These are phyloP conservation scores for Detonula confervacea DNA, from an alignment of 352 stramenopile species.

Conservation along the genomic window DNA sequence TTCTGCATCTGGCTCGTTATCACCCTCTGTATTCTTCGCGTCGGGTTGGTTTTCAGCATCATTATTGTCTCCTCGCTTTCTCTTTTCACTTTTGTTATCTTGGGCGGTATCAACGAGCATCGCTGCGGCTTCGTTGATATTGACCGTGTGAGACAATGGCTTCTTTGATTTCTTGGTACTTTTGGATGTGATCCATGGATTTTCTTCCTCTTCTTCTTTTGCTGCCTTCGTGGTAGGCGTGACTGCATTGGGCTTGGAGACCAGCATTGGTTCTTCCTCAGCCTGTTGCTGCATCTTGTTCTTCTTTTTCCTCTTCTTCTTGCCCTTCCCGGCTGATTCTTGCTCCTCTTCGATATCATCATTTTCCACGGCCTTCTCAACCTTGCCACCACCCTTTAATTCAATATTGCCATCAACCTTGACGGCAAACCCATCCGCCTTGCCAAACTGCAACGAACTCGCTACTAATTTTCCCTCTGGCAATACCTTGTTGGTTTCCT, in stretches of 20 bases:
- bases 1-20: slow-evolving; percentile 28
- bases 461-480: slow-evolving; percentile 77
- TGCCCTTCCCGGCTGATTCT: slow-evolving; percentile 19
- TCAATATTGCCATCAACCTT: slow-evolving; percentile 69
- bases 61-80: slow-evolving; percentile 31
- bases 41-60: slow-evolving; percentile 4
- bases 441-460: slow-evolving; percentile 74
- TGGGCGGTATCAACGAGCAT: slow-evolving; percentile 48
- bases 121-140: slow-evolving; percentile 54
- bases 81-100: slow-evolving; percentile 61
- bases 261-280: background rate
- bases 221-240: no score
- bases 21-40: no score
- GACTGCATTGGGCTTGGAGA: background rate
- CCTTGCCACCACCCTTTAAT: background rate
- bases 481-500: slow-evolving; percentile 68
- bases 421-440: slow-evolving; percentile 69
- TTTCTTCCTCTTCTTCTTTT: slow-evolving; percentile 52
- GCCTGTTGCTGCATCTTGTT: slow-evolving; percentile 7
- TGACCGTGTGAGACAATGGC: slow-evolving; percentile 54
- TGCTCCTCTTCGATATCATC: slow-evolving; percentile 32
- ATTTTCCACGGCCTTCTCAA: background rate
- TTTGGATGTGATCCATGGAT: slow-evolving; percentile 48
- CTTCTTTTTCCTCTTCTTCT: slow-evolving; percentile 61
- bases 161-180: slow-evolving; percentile 32